Conservation (phyloP, 805 yeast species). For the Saccharomycopsis fodiens region DNA sequence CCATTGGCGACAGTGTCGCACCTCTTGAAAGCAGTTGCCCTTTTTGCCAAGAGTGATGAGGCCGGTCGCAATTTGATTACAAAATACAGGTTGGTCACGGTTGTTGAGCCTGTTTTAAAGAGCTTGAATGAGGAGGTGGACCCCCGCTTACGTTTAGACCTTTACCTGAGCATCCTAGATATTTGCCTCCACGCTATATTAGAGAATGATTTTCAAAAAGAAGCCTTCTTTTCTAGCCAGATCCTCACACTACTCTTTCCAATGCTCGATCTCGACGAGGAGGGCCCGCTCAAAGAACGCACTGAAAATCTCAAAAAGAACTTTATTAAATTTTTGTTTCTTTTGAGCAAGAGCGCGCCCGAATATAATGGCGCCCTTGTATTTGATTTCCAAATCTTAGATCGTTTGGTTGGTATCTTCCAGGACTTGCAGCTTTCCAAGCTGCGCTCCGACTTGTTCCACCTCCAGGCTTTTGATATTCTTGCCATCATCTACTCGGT, state of each 20-base stretch:
- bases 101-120: conserved; percentile 8
- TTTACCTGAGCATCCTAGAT: conserved; percentile 10
- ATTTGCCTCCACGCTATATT: conserved; percentile 14
- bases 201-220: conserved; percentile 13
- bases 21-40: conserved; percentile 10
- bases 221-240: conserved; percentile 9
- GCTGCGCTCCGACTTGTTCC: conserved; percentile 1
- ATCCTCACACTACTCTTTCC: conserved; percentile 12
- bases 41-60: conserved; percentile 13
- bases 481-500: conserved; percentile 17
- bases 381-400: conserved; percentile 2
- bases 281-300: conserved; percentile 1
- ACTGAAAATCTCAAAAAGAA: conserved; percentile 7
- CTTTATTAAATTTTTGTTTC: conserved; percentile 17
- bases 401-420: conserved; percentile 1
- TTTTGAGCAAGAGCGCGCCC: conserved; percentile 15
- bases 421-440: not conserved
- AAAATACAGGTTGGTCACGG: conserved; percentile 10
- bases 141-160: conserved; percentile 1
- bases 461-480: conserved; percentile 14
- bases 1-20: conserved; percentile 6
- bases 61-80: conserved; percentile 9
- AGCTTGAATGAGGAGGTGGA: not conserved
- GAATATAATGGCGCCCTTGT: conserved; percentile 16
- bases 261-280: conserved; percentile 4